Evolutionary conservation across 352 stramenopile species (phyloP).

Genomic region (Phytophthora cryptogea): DNA sequence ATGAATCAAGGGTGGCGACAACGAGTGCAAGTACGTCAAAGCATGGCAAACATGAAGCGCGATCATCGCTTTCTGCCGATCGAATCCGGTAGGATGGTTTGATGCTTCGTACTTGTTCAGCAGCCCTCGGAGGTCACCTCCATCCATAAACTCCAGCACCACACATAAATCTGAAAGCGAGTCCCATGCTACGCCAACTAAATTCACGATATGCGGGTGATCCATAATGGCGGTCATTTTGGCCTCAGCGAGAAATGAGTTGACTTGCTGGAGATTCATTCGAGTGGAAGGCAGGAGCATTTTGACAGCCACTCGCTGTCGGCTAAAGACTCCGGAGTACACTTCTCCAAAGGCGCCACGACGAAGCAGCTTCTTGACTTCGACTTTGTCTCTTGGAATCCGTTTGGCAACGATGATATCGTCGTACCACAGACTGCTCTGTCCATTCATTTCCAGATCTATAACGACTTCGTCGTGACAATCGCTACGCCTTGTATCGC

Average conservation of each 20-base stretch:
- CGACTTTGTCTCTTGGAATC: slow-evolving; percentile 35
- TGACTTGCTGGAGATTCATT: slow-evolving; percentile 17
- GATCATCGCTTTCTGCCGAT: slow-evolving; percentile 34
- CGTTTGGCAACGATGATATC: slow-evolving; percentile 20
- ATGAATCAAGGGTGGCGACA: slow-evolving; percentile 32
- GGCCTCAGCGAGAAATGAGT: slow-evolving; percentile 30
- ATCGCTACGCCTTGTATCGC: too few relatives aligned
- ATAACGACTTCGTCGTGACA: too few relatives aligned
- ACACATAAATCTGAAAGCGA: slow-evolving; percentile 43
- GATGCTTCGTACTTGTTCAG: slow-evolving; percentile 7
- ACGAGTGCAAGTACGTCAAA: slow-evolving; percentile 31
- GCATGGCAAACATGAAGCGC: slow-evolving; percentile 33
- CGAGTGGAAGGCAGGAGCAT: too few relatives aligned
- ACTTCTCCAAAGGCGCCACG: slow-evolving; percentile 34
- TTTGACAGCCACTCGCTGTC: slow-evolving; percentile 25
- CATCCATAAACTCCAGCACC: slow-evolving; percentile 50
- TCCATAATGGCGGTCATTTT: slow-evolving; percentile 42
- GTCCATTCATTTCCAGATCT: too few relatives aligned
- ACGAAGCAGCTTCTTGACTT: slow-evolving; percentile 28
- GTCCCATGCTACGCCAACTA: slow-evolving; percentile 49
- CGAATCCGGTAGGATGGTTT: slow-evolving; percentile 19
- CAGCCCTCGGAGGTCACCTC: slow-evolving; percentile 35
- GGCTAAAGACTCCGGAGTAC: slow-evolving; percentile 21
- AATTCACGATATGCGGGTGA: slow-evolving; percentile 49
- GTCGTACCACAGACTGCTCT: slow-evolving; percentile 11